Percentiles rank a stretch among this genome's conserved stretches.
phyloP scores from a whole-genome alignment of 441 rosid genomes.

The Macaranga tanarius region DNA sequence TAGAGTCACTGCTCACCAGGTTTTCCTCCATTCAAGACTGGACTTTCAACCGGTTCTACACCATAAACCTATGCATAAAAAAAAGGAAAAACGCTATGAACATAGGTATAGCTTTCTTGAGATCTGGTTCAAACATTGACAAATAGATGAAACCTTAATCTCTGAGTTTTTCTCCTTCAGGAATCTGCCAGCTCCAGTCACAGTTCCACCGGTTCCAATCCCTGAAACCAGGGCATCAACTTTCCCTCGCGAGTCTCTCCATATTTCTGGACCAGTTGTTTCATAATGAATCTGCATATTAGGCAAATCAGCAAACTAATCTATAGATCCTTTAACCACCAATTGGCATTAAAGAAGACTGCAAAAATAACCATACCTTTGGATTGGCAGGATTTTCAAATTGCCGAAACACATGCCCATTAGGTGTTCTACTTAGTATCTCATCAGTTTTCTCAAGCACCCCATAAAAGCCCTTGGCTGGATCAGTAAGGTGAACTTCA shows the following conservation, averaged over 20 bases:
- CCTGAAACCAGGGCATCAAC: constrained; percentile 18
- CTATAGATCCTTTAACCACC: not conserved
- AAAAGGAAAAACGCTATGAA: not conserved
- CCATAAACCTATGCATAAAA: constrained; percentile 49
- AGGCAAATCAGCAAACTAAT: not conserved
- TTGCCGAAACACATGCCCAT: constrained; percentile 16
- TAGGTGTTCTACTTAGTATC: constrained; percentile 11
- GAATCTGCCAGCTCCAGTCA: constrained; percentile 13
- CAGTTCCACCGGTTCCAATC: constrained; percentile 19
- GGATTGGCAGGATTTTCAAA: constrained; percentile 25
- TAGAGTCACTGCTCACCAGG: constrained; percentile 37
- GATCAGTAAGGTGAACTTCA: constrained; percentile 16
- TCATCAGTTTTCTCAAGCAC: constrained; percentile 18
- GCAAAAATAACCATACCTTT: not conserved
- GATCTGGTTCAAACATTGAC: not conserved
- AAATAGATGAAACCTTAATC: constrained; percentile 1
- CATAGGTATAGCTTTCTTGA: not conserved
- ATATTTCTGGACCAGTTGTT: constrained; percentile 17
- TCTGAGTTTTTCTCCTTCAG: constrained; percentile 20
- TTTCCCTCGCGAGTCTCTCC: constrained; percentile 16
- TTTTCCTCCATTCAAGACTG: constrained; percentile 66
- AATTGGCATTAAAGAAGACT: too few relatives aligned
- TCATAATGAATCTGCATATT: constrained; percentile 17
- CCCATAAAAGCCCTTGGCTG: constrained; percentile 19
- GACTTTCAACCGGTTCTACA: constrained; percentile 69